Evolutionary conservation across 345 rosid genomes (phyloP), one percentile per base, ranked within the genome.

Genomic region (Euphorbia lathyris): DNA sequence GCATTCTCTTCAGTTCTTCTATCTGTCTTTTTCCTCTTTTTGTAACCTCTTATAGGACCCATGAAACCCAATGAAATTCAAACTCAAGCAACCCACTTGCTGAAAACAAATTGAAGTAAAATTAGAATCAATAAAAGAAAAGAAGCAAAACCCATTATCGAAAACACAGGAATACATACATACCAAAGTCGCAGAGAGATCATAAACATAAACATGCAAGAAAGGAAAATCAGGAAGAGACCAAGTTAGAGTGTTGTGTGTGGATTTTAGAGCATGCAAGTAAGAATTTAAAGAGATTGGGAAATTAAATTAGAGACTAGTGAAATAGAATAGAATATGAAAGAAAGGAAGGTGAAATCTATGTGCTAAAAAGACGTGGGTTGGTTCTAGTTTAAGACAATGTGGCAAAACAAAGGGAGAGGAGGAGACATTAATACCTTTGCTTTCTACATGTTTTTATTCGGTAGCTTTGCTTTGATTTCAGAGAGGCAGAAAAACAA

Each of bases 11-110:
- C 82, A 43, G 64, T 60, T 63, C 67, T 83, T 58, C 51, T 73
- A 57, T 73, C 76, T 2, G 48, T 73, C 69, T 72, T 83, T 69
- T 77, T 76, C 69, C 80, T 77, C 70, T 78, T 85, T 58, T 81
- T 85, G 45, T 62, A 57, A 47, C 83, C 83, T 80, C 80, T 80
- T 36, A 73, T 38, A 66, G 83, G 84, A 75, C 84, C 86, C 88
- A 85, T 85, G 73, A 76, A 51, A 69, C 45, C 68, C 83, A 67
- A 53, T 78, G 60, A 69, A 78, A 77, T 63, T 76, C 69, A 73
- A 81, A 55, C 74, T 64, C 51, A 62, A 72, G 23, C 25, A 59
- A 70, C 72, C 72, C 75, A 69, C 67, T 34, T 36, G 58, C 75
- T 72, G 65, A 66, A 23, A 72, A 70, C 50, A 53, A 65, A 32